Evolutionary conservation across 75 land plant species (phyloP).

Genomic region (Larix kaempferi): DNA sequence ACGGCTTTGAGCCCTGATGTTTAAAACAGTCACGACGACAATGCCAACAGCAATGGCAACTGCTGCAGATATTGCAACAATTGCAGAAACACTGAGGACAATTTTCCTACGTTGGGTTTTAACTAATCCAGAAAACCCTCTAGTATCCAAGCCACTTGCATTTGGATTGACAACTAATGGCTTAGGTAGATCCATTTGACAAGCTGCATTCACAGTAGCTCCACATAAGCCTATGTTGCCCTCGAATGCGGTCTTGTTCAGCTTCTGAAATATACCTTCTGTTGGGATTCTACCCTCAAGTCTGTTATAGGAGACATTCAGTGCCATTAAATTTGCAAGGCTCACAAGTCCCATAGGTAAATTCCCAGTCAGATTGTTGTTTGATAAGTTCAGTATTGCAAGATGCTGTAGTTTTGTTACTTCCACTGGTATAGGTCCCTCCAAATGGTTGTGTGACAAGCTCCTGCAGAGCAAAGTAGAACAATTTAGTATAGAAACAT

Average conservation of each 20-base stretch:
- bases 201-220: slow-evolving; percentile 47
- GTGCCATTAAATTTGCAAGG: slow-evolving; percentile 51
- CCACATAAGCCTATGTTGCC: slow-evolving; percentile 84
- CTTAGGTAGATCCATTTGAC: slow-evolving; percentile 69
- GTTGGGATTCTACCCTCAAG: slow-evolving; percentile 74
- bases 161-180: slow-evolving; percentile 87
- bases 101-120: slow-evolving; percentile 26
- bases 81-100: slow-evolving; percentile 79
- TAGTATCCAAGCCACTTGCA: slow-evolving; percentile 13
- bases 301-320: slow-evolving; percentile 72
- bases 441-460: slow-evolving; percentile 63
- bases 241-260: slow-evolving; percentile 52
- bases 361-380: slow-evolving; percentile 74
- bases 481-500: not conserved
- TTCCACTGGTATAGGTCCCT: slow-evolving; percentile 62
- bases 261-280: slow-evolving; percentile 49
- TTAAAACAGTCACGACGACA: slow-evolving; percentile 57
- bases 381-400: slow-evolving; percentile 68
- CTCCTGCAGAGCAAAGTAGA: slow-evolving; percentile 51
- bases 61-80: slow-evolving; percentile 87
- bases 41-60: slow-evolving; percentile 66
- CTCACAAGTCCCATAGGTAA: slow-evolving; percentile 66
- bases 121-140: not conserved
- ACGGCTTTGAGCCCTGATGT: slow-evolving; percentile 57
- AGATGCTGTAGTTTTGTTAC: slow-evolving; percentile 57